Evolutionary conservation across 192 early-diverging fungal species (phyloP).

Genomic region (Entomortierella chlamydospora): DNA sequence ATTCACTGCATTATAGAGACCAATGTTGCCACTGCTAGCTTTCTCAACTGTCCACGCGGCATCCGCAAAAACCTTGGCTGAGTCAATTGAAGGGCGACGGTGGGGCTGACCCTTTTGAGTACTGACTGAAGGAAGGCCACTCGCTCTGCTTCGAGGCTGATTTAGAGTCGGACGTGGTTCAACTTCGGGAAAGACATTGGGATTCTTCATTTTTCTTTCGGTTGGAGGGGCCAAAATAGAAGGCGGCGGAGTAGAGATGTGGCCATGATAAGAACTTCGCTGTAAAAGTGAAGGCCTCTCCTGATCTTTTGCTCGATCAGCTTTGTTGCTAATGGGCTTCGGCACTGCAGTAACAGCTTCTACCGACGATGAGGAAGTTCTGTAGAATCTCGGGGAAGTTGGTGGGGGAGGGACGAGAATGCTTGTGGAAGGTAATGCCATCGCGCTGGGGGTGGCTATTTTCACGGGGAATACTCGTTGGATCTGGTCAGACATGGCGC

Average conservation of each 20-base stretch:
- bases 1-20: constrained; percentile 92
- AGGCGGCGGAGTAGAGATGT: constrained; percentile 33
- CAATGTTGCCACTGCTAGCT: constrained; percentile 88
- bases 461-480: not conserved
- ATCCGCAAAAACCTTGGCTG: constrained; percentile 55
- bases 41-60: constrained; percentile 76
- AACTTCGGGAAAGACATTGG: constrained; percentile 54
- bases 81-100: constrained; percentile 47
- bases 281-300: constrained; percentile 14
- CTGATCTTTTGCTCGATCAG: constrained; percentile 30
- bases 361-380: constrained; percentile 5
- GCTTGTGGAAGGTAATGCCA: constrained; percentile 17
- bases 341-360: constrained; percentile 36
- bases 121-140: constrained; percentile 17
- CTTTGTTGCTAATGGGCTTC: constrained; percentile 34
- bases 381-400: constrained; percentile 24
- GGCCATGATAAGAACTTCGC: constrained; percentile 56
- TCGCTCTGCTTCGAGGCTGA: constrained; percentile 55
- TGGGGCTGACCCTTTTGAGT: constrained; percentile 7
- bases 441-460: not conserved
- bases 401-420: constrained; percentile 9
- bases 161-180: constrained; percentile 23
- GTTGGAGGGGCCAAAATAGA: constrained; percentile 18
- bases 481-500: constrained; percentile 19
- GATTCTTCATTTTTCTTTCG: constrained; percentile 14